These are phyloP conservation scores for Candolleomyces efflorescens DNA, from an alignment of 768 basidiomycete species.

Conservation along the genomic window DNA sequence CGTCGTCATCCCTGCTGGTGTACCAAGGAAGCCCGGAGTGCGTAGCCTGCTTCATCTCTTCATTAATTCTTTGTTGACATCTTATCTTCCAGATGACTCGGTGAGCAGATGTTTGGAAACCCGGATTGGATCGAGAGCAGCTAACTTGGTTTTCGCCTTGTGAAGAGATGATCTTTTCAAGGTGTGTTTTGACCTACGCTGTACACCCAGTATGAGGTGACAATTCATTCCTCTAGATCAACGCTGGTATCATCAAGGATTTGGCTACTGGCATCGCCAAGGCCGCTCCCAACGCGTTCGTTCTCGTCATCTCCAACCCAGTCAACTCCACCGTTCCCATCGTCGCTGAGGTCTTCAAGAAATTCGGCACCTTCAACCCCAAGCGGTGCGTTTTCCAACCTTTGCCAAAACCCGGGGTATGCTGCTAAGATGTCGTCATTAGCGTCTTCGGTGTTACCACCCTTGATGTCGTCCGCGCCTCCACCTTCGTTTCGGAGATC, in stretches of 20 bases:
- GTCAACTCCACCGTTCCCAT: slow-evolving; percentile 99
- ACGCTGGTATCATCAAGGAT: slow-evolving; percentile 94
- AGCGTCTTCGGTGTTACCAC: slow-evolving; percentile 98
- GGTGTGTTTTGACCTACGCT: slow-evolving; percentile 34
- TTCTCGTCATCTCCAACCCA: slow-evolving; percentile 98
- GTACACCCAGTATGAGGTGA: neutral
- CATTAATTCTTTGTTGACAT: slow-evolving; percentile 3
- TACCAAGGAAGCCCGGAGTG: slow-evolving; percentile 93
- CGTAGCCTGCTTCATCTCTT: slow-evolving; percentile 26
- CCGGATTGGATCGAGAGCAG: neutral
- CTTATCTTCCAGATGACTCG: slow-evolving; percentile 46
- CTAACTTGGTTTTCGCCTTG: neutral
- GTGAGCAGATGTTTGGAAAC: slow-evolving; percentile 23
- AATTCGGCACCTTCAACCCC: slow-evolving; percentile 85
- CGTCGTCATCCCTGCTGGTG: slow-evolving; percentile 94
- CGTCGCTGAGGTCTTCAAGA: slow-evolving; percentile 93
- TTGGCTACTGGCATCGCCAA: slow-evolving; percentile 89
- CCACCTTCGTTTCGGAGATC: slow-evolving; percentile 87
- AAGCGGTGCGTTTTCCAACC: slow-evolving; percentile 56
- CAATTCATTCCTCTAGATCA: slow-evolving; percentile 59
- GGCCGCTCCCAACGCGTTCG: slow-evolving; percentile 80
- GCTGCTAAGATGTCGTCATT: neutral
- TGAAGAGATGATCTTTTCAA: slow-evolving; percentile 93
- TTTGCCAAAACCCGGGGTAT: neutral
- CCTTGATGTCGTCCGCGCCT: slow-evolving; percentile 96